Evolutionary conservation across 1,139 yeast species (phyloP).

Genomic region (Yamadazyma spencermartinsiae): DNA sequence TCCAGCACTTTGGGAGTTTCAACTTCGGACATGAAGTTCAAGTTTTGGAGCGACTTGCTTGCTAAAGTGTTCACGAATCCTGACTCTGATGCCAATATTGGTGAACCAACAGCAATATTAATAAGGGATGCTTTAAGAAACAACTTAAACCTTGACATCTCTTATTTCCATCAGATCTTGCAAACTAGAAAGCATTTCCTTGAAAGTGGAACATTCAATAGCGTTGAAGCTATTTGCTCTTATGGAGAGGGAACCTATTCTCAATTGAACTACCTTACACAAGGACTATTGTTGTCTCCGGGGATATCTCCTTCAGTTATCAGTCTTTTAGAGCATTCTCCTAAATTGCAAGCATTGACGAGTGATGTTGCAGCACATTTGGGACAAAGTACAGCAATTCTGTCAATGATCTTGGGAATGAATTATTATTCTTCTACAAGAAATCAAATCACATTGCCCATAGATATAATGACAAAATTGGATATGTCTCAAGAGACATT

Average conservation of each 20-base stretch:
- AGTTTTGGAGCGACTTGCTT: conserved; percentile 61
- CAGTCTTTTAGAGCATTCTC: conserved; percentile 47
- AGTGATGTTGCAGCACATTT: conserved; percentile 75
- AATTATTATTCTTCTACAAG: conserved; percentile 55
- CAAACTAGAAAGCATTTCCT: conserved; percentile 60
- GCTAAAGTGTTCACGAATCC: conserved; percentile 43
- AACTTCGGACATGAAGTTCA: conserved; percentile 54
- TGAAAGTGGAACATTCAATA: conserved; percentile 46
- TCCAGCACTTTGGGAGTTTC: conserved; percentile 40
- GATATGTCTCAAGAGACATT: conserved; percentile 66
- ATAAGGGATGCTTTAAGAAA: conserved; percentile 49
- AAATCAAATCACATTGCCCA: conserved; percentile 60
- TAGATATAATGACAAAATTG: conserved; percentile 55
- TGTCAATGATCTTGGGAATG: conserved; percentile 64
- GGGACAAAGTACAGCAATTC: conserved; percentile 79
- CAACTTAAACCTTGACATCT: conserved; percentile 52
- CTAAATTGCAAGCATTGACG: conserved; percentile 41
- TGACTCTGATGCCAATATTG: conserved; percentile 37
- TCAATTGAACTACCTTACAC: conserved; percentile 68
- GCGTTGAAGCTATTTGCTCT: conserved; percentile 62
- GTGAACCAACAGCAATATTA: conserved; percentile 69
- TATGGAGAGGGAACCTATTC: conserved; percentile 83
- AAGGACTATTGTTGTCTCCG: conserved; percentile 61
- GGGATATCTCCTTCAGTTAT: conserved; percentile 59
- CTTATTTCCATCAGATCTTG: conserved; percentile 60